phyloP scores from a whole-genome alignment of 768 basidiomycete species.

The Mycena leptocephala region DNA sequence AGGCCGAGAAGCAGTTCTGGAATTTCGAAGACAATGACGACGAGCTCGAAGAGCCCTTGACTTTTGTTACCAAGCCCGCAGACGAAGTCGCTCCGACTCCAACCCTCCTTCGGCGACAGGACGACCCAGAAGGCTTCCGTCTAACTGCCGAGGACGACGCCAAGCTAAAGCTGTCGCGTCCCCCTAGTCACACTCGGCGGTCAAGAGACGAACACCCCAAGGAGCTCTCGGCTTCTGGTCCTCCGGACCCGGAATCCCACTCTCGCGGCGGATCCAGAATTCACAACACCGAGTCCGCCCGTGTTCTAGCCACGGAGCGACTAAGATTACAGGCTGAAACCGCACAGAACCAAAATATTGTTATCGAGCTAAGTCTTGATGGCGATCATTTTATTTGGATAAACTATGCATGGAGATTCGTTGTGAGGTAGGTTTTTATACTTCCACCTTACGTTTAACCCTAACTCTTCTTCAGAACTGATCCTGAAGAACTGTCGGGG shows the following conservation, averaged over 20 bases:
- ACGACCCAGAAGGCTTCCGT: slow-evolving; percentile 63
- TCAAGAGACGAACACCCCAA: slow-evolving; percentile 74
- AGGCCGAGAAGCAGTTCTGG: slow-evolving; percentile 99
- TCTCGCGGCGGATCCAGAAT: slow-evolving; percentile 60
- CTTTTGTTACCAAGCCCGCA: slow-evolving; percentile 94
- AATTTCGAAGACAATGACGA: slow-evolving; percentile 96
- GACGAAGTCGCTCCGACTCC: slow-evolving; percentile 65
- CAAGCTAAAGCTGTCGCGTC: slow-evolving; percentile 64
- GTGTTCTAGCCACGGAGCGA: slow-evolving; percentile 91
- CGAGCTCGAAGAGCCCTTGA: slow-evolving; percentile 91
- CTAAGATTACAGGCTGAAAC: slow-evolving; percentile 93
- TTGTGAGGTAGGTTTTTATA: slow-evolving; percentile 80
- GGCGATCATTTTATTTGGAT: slow-evolving; percentile 97
- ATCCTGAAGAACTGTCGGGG: slow-evolving; percentile 85
- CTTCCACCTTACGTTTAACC: not conserved
- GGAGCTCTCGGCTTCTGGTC: slow-evolving; percentile 57
- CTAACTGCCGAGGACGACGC: slow-evolving; percentile 70
- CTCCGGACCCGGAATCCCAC: slow-evolving; percentile 52
- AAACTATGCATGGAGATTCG: slow-evolving; percentile 95
- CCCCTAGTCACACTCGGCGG: slow-evolving; percentile 67
- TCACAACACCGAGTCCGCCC: slow-evolving; percentile 83
- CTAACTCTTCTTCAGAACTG: slow-evolving; percentile 69
- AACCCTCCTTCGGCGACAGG: slow-evolving; percentile 55
- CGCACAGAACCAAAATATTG: slow-evolving; percentile 96
- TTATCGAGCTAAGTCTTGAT: slow-evolving; percentile 94